A percentile compares a stretch with the other conserved stretches of the same genome.
Conservation (phyloP, 257 asterid species). For the Lantana camara region DNA sequence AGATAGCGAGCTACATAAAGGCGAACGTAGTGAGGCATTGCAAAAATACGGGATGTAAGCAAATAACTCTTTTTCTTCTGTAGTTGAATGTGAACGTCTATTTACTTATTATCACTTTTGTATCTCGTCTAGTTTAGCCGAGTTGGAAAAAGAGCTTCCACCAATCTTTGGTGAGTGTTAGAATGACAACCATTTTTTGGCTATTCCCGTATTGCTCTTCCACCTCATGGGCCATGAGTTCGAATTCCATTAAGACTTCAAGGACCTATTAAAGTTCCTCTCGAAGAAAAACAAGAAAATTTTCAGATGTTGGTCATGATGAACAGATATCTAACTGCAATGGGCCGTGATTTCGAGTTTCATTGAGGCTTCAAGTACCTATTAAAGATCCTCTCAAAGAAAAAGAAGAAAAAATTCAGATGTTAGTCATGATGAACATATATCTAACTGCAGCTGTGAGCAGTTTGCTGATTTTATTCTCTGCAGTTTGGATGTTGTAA, state of each 20-base stretch:
- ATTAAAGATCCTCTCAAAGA: too few species aligned
- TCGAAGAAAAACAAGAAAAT: too few species aligned
- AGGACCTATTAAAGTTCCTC: too few species aligned
- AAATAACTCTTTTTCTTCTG: slow-evolving; percentile 1
- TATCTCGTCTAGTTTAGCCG: slow-evolving; percentile 61
- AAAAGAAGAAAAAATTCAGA: too few species aligned
- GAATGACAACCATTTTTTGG: slow-evolving; percentile 16
- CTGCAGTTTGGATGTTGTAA: slow-evolving; percentile 11
- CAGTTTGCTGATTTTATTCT: slow-evolving; percentile 12
- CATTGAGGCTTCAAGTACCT: too few species aligned
- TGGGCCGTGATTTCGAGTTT: too few species aligned
- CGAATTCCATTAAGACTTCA: too few species aligned
- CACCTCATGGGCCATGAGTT: too few species aligned
- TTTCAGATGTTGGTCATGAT: slow-evolving; percentile 3
- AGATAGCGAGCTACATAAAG: slow-evolving; percentile 69
- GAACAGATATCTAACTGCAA: too few species aligned
- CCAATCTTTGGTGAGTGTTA: slow-evolving; percentile 50
- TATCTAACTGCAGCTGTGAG: background rate
- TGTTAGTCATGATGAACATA: too few species aligned
- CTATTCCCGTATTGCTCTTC: background rate
- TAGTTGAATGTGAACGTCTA: slow-evolving; percentile 1
- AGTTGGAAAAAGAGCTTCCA: slow-evolving; percentile 84
- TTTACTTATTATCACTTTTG: background rate
- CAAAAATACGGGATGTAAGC: slow-evolving; percentile 79
- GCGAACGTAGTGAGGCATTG: slow-evolving; percentile 76